Conservation (phyloP, 2,329 filamentous ascomycete genomes). For the Bipolaris bicolor region DNA sequence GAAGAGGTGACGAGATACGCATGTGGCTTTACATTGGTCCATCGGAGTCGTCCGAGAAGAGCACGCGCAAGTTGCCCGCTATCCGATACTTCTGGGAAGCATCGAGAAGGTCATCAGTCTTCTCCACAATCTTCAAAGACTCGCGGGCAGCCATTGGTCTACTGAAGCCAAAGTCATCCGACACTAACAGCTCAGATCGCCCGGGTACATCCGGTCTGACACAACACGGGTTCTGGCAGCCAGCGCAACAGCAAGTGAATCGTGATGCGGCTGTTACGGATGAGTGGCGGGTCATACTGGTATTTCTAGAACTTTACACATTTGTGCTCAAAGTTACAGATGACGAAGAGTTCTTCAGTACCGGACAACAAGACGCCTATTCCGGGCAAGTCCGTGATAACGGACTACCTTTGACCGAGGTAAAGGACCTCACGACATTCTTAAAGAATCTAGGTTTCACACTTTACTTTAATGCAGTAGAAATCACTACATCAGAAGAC, state of each 20-base stretch:
- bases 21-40: conserved; percentile 91
- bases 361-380: conserved; percentile 46
- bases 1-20: conserved; percentile 82
- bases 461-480: conserved; percentile 80
- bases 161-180: conserved; percentile 53
- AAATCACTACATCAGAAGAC: conserved; percentile 59
- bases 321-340: conserved; percentile 93
- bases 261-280: conserved; percentile 57
- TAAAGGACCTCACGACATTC: conserved; percentile 78
- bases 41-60: conserved; percentile 52
- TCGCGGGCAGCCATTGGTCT: conserved; percentile 64
- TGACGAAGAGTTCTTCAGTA: conserved; percentile 90
- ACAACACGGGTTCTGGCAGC: conserved; percentile 42
- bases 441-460: conserved; percentile 90
- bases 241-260: conserved; percentile 39
- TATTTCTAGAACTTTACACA: conserved; percentile 93
- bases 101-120: conserved; percentile 63
- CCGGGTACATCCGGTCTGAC: conserved; percentile 19
- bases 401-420: conserved; percentile 72
- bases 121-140: conserved; percentile 62
- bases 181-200: conserved; percentile 7
- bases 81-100: conserved; percentile 87
- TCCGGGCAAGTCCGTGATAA: conserved; percentile 57
- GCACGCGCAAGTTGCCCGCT: conserved; percentile 60
- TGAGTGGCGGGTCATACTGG: conserved; percentile 86